A percentile compares a stretch with the other conserved stretches of the same genome.
Evolutionary conservation across 371 early-diverging fungal species (phyloP).

Genomic region (Lichtheimia ornata): DNA sequence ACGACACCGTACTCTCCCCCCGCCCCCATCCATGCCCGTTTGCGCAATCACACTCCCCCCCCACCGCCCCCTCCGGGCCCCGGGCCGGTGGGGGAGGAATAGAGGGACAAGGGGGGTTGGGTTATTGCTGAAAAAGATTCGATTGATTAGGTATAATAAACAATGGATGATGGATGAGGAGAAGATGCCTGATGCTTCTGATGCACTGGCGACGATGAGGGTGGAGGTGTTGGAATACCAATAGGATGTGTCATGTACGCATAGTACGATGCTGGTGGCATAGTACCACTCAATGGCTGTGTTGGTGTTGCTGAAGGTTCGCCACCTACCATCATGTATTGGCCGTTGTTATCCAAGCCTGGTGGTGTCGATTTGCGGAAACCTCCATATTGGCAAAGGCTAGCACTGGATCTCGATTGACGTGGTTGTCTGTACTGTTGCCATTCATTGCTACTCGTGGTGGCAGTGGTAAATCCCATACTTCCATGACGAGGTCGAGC

Average conservation of each 20-base stretch:
- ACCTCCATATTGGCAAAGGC: conserved; percentile 17
- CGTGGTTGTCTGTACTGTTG: conserved; percentile 12
- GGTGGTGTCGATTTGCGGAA: conserved; percentile 14
- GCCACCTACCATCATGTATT: background rate
- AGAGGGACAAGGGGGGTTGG: too few species aligned
- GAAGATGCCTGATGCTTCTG: conserved; percentile 9
- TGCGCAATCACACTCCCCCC: too few species aligned
- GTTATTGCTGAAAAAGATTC: too few species aligned
- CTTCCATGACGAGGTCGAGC: conserved; percentile 25
- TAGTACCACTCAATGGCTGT: background rate
- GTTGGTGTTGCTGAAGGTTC: background rate
- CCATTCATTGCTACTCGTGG: background rate
- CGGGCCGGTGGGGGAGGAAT: too few species aligned
- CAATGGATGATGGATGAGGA: conserved; percentile 1
- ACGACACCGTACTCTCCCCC: too few species aligned
- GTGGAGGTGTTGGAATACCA: conserved; percentile 40
- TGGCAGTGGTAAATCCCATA: conserved; percentile 12
- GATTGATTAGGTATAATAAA: background rate
- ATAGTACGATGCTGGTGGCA: conserved; percentile 4
- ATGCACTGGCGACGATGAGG: conserved; percentile 38
- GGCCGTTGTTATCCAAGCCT: background rate
- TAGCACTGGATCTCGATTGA: conserved; percentile 23
- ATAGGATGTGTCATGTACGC: conserved; percentile 7
- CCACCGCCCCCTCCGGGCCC: too few species aligned
- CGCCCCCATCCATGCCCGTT: too few species aligned